Conservation (phyloP, 225 moss, liverwort and hornwort species). For the Polytrichum formosum region DNA sequence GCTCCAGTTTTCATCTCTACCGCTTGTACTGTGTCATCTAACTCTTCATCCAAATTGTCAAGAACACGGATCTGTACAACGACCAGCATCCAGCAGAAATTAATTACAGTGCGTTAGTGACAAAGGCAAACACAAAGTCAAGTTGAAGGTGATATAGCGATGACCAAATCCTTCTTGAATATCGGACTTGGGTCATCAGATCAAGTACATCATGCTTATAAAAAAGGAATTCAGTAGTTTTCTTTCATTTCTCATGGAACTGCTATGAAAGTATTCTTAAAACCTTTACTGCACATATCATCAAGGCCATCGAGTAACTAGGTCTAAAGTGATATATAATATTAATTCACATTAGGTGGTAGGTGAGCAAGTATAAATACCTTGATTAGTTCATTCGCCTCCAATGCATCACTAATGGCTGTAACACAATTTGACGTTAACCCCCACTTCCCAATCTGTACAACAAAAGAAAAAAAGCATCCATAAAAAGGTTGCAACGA, state of each 20-base stretch:
- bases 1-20: slow-evolving; percentile 66
- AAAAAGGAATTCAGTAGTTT: no score
- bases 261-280: no score
- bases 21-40: slow-evolving; percentile 45
- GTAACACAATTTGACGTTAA: slow-evolving; percentile 68
- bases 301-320: no score
- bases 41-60: slow-evolving; percentile 63
- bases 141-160: no score
- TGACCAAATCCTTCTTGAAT: no score
- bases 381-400: slow-evolving; percentile 91
- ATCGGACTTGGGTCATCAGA: no score
- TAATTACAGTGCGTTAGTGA: background rate
- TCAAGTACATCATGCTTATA: no score
- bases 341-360: no score
- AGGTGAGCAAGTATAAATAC: slow-evolving; percentile 15
- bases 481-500: no score
- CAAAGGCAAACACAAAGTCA: background rate
- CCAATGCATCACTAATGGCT: slow-evolving; percentile 81
- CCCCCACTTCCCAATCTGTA: slow-evolving; percentile 87
- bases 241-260: no score
- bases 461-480: background rate
- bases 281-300: no score
- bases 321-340: no score
- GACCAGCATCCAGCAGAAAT: background rate
- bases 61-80: slow-evolving; percentile 65